Evolutionary conservation across 768 basidiomycete genomes (phyloP).

Genomic region (Leccinum broughii): DNA sequence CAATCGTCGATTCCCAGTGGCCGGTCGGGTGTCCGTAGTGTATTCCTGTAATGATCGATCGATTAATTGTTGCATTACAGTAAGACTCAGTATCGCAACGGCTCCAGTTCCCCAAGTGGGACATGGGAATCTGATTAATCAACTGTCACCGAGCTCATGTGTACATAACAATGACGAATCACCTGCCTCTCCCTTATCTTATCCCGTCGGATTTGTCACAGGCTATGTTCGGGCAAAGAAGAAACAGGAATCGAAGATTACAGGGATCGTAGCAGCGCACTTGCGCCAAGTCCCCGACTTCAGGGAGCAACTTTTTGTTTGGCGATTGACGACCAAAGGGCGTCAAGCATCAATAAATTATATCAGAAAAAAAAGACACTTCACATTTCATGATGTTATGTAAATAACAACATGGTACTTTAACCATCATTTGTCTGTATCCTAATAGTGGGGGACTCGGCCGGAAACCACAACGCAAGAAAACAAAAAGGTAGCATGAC

Average conservation of each 20-base stretch:
- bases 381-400: too few species aligned
- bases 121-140: background rate
- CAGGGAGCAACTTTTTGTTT: too few species aligned
- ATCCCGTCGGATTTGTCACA: background rate
- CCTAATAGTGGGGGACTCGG: too few species aligned
- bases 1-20: background rate
- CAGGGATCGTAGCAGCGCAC: too few species aligned
- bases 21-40: constrained; percentile 3
- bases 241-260: background rate
- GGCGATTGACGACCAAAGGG: too few species aligned
- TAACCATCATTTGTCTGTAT: too few species aligned
- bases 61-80: background rate
- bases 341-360: too few species aligned
- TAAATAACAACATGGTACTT: too few species aligned
- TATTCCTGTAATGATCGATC: background rate
- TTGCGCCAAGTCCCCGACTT: too few species aligned
- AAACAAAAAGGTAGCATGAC: too few species aligned
- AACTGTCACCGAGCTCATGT: background rate
- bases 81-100: background rate
- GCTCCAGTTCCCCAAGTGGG: background rate
- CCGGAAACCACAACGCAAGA: too few species aligned
- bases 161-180: constrained; percentile 1
- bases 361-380: too few species aligned
- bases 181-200: constrained; percentile 3
- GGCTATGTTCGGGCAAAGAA: background rate